Conservation (phyloP, 2,329 filamentous ascomycete species). For the Furcasterigmium sp. region DNA sequence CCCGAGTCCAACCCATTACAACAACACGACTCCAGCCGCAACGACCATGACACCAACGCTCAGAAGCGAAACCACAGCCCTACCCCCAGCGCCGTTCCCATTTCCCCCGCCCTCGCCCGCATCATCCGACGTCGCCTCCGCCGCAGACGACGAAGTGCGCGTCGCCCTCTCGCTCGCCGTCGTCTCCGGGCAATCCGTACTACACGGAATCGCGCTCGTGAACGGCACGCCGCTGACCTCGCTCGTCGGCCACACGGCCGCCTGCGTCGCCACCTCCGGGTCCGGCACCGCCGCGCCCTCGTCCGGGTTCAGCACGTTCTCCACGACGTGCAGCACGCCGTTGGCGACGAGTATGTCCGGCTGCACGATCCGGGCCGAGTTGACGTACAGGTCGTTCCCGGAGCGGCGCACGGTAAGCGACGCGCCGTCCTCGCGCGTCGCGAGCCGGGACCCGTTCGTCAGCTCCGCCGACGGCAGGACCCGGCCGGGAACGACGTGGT, state of each 20-base stretch:
- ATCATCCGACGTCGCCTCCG: not conserved
- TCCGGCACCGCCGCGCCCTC: conserved; percentile 27
- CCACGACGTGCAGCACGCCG: conserved; percentile 53
- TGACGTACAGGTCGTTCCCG: conserved; percentile 42
- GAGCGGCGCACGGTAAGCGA: conserved; percentile 31
- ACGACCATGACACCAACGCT: not conserved
- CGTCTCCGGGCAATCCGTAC: conserved; percentile 29
- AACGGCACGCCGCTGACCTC: conserved; percentile 25
- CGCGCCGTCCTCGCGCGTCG: conserved; percentile 29
- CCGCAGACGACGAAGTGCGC: not conserved
- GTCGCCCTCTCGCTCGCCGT: conserved; percentile 11
- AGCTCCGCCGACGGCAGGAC: conserved; percentile 45
- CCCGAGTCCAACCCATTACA: too few species aligned
- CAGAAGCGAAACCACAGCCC: not conserved
- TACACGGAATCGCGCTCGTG: conserved; percentile 37
- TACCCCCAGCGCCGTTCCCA: not conserved
- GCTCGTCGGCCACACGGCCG: conserved; percentile 22
- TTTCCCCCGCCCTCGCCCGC: too few species aligned
- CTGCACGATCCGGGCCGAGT: conserved; percentile 47
- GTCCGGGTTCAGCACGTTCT: conserved; percentile 44
- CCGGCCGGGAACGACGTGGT: conserved; percentile 50
- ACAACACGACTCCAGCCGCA: conserved; percentile 1
- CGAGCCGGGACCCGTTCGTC: conserved; percentile 14
- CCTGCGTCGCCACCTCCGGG: conserved; percentile 25
- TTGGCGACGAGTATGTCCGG: conserved; percentile 50